phyloP scores from a whole-genome alignment of 805 yeast genomes.

The Blastobotrys robertii region DNA sequence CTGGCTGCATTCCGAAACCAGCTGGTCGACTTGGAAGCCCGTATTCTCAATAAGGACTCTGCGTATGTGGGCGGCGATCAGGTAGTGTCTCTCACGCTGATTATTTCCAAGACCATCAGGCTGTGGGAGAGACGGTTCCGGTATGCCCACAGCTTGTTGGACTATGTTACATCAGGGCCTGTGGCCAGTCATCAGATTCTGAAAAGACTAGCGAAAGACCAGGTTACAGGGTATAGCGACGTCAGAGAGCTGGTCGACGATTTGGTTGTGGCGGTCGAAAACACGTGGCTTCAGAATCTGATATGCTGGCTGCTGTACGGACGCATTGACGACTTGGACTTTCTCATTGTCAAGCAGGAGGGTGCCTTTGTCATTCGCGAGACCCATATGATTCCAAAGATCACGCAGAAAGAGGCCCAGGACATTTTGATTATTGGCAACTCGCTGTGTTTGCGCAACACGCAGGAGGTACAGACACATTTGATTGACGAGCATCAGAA shows the following conservation, averaged over 20 bases:
- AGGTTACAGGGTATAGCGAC: constrained; percentile 9
- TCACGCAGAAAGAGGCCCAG: background rate
- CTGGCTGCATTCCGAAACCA: constrained; percentile 3
- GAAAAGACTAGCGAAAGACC: constrained; percentile 8
- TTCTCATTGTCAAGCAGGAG: constrained; percentile 11
- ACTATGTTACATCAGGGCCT: constrained; percentile 3
- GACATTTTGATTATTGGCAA: constrained; percentile 13
- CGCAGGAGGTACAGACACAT: background rate
- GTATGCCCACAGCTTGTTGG: constrained; percentile 12
- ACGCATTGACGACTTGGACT: constrained; percentile 9
- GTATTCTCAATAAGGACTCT: constrained; percentile 11
- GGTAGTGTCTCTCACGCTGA: constrained; percentile 10
- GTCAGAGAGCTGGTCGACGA: constrained; percentile 5
- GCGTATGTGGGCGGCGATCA: constrained; percentile 13
- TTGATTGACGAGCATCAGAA: constrained; percentile 1
- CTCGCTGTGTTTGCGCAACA: constrained; percentile 5
- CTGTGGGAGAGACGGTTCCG: constrained; percentile 14
- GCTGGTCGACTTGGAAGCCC: constrained; percentile 12
- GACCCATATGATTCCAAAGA: constrained; percentile 1
- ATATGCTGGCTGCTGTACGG: constrained; percentile 17
- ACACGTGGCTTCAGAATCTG: constrained; percentile 14
- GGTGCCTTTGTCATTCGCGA: background rate
- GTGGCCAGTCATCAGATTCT: constrained; percentile 8
- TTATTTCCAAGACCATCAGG: constrained; percentile 11
- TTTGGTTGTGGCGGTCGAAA: constrained; percentile 12